Base-by-base conservation (phyloP, 73 alveolate species). In the Urostyla sp. region DNA sequence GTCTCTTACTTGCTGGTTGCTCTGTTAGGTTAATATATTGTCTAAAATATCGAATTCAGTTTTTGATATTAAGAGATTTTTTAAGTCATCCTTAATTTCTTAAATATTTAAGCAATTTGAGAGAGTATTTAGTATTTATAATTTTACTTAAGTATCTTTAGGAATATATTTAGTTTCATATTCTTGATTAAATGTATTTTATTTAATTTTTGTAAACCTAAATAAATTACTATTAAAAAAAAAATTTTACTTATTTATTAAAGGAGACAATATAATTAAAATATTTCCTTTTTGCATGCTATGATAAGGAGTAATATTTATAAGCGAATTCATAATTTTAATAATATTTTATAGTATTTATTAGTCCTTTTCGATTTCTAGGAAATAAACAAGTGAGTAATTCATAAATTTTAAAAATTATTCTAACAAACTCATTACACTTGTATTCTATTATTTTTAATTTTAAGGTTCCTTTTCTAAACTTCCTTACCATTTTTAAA, bases 401-500 rank as follows among this genome's bases (percentile, higher is more conserved):
- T 69, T 67, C 11, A 69, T 24, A 69, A 46, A 69, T 49, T 69
- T 69, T 0, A 69, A 37, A 18, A 69, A 49, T 23, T 69, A 27
- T 1, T 69, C 83, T 0, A 69, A 36, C 34, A 34, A 48, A 27
- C 49, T 69, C 8, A 60, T 43, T 4, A 63, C 79, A 32, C 40
- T 37, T 69, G 67, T 46, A 21, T 52, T 37, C n/a, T 46, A n/a
- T n/a, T 45, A 37, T 23, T 69, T 26, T 3, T 69, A 3, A 27
- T 69, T 46, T 44, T 4, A 27, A 48, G 40, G 72, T 69, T 45
- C 72, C 1, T 49, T 13, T 49, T 69, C 83, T 23, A 69, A 35
- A 18, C 27, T 27, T 21, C 48, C 83, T 46, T 69, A 45, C 83
- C 83, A 69, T 48, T 69, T 69, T 49, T 44, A 23, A n/a, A 69